Evolutionary conservation across 257 asterid species (phyloP), one percentile per base, ranked within the genome.

Genomic region (Przewalskia tangutica): DNA sequence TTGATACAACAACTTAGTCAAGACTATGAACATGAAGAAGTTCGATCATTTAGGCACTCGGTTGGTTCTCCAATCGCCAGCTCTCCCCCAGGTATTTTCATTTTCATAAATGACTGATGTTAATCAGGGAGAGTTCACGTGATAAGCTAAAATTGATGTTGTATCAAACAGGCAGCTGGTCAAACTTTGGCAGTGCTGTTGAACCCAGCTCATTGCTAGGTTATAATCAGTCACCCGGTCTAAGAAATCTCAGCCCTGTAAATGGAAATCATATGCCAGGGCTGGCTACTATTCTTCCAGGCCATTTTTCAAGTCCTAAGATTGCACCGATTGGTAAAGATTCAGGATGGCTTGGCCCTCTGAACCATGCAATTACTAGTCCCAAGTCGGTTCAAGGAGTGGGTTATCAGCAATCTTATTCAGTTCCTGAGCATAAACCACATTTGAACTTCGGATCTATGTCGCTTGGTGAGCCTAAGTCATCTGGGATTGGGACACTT

Each of bases 251-350:
- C 82, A 90, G 97, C 88, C 92, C 97, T 9, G 89, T 88, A 54
- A 92, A 86, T 71, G 85, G 87, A 91, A 89, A 75, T 81, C 86
- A 83, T 83, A 80, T 89, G 82, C 84, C 97, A 40, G 99, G 97
- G 66, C 87, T 95, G 83, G 98, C 99, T 82, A 93, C 99, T 53
- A 89, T 94, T 84, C 94, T 94, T 77, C 91, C 97, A 34, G 80
- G 89, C 20, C 91, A 90, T 18, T 64, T 81, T 38, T 90, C 99
- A 38, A 91, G 85, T 83, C 99, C 98, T 8, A 95, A 94, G 83
- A 93, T 95, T 51, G 86, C 98, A 17, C 99, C 99, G 3, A 95
- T 95, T 9, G 99, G 98, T 46, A 94, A 91, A 89, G 97, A 93
- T 66, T 78, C 93, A 55, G 85, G 87, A 38, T 89, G 90, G 77